These are phyloP conservation scores for Fremontodendron californicum DNA, from an alignment of 345 rosid genomes.

Conservation along the genomic window DNA sequence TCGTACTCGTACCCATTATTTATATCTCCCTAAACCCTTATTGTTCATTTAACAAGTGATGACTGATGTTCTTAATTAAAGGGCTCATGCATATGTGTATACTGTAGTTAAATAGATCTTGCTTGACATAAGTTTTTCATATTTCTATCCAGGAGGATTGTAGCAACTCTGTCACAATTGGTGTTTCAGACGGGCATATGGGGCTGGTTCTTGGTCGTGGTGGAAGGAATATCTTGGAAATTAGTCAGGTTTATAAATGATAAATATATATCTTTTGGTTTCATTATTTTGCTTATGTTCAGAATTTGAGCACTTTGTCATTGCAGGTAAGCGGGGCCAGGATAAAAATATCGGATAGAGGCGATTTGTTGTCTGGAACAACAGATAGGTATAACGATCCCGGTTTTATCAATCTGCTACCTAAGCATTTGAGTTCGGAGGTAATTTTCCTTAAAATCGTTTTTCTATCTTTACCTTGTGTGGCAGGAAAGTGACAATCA, in stretches of 20 bases:
- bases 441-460: neutral
- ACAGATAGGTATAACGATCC: constrained; percentile 57
- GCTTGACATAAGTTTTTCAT: constrained; percentile 13
- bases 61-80: constrained; percentile 1
- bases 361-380: constrained; percentile 96
- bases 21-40: neutral
- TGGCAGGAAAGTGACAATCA: constrained; percentile 92
- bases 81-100: neutral
- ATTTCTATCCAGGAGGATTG: constrained; percentile 65
- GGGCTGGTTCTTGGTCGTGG: constrained; percentile 98
- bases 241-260: constrained; percentile 63
- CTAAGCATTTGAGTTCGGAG: neutral
- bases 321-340: constrained; percentile 85
- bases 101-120: constrained; percentile 1
- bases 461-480: constrained; percentile 2
- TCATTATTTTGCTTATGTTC: neutral
- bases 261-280: constrained; percentile 1
- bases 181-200: constrained; percentile 86
- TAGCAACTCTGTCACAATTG: constrained; percentile 67
- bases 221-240: constrained; percentile 94
- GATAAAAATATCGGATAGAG: constrained; percentile 93
- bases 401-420: neutral
- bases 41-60: neutral
- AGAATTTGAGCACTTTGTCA: constrained; percentile 6
- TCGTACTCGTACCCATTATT: neutral